These are phyloP conservation scores for Paracoccidioides lutzii DNA, from an alignment of 2,329 filamentous ascomycete species.

Conservation along the genomic window DNA sequence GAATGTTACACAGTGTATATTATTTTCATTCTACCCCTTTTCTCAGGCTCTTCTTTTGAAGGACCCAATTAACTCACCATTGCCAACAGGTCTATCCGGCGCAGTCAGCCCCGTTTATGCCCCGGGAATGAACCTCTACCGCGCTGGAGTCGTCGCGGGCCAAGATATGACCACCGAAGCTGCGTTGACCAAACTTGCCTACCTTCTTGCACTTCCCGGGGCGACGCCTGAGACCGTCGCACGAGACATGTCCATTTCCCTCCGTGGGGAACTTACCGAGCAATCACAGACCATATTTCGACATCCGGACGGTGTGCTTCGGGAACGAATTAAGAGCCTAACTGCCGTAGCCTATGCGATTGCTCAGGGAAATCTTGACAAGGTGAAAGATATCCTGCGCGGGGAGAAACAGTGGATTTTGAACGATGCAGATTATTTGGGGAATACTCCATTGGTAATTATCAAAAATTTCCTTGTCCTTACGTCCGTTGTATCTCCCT, in stretches of 20 bases:
- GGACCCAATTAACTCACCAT: background rate
- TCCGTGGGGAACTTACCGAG: slow-evolving; percentile 79
- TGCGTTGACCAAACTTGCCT: slow-evolving; percentile 80
- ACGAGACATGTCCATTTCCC: slow-evolving; percentile 56
- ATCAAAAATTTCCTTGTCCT: background rate
- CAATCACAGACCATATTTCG: slow-evolving; percentile 59
- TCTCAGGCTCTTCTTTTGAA: background rate
- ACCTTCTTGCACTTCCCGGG: slow-evolving; percentile 58
- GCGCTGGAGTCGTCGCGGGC: slow-evolving; percentile 77
- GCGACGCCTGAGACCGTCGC: slow-evolving; percentile 55
- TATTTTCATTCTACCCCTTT: slow-evolving; percentile 19
- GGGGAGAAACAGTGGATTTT: slow-evolving; percentile 55
- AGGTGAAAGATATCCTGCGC: slow-evolving; percentile 54
- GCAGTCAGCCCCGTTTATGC: slow-evolving; percentile 70
- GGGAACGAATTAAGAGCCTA: slow-evolving; percentile 51
- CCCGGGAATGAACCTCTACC: slow-evolving; percentile 61
- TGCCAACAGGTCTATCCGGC: slow-evolving; percentile 41
- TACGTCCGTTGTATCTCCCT: background rate
- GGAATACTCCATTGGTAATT: slow-evolving; percentile 51
- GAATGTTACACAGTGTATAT: slow-evolving; percentile 78
- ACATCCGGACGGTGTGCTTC: slow-evolving; percentile 51
- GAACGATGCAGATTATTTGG: slow-evolving; percentile 66
- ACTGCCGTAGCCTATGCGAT: slow-evolving; percentile 71
- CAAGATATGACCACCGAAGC: slow-evolving; percentile 83
- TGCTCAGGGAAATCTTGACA: slow-evolving; percentile 52